phyloP scores from a whole-genome alignment of 208 protist species.

The Phytomonas francai region DNA sequence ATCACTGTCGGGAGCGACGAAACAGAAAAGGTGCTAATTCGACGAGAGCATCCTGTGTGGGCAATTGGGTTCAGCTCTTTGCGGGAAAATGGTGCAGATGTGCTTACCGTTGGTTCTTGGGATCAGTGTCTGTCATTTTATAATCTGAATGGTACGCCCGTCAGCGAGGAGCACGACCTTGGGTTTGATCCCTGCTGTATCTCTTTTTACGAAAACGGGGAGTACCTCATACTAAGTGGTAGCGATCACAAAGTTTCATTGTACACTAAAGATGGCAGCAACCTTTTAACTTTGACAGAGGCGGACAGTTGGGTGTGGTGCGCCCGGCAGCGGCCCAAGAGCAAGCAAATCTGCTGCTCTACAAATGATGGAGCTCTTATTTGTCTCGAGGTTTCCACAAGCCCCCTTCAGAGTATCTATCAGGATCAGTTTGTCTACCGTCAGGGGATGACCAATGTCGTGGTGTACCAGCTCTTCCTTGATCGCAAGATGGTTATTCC shows the following conservation, averaged over 20 bases:
- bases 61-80: constrained; percentile 89
- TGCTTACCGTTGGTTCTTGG: constrained; percentile 94
- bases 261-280: constrained; percentile 84
- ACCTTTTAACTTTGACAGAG: constrained; percentile 62
- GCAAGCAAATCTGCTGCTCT: constrained; percentile 77
- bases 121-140: constrained; percentile 95
- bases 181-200: constrained; percentile 93
- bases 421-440: constrained; percentile 93
- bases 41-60: constrained; percentile 90
- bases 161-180: constrained; percentile 68
- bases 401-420: constrained; percentile 92
- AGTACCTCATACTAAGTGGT: constrained; percentile 92
- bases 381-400: constrained; percentile 80
- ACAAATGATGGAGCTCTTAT: constrained; percentile 89
- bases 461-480: constrained; percentile 91
- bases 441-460: constrained; percentile 93
- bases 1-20: constrained; percentile 9
- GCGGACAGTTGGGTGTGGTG: constrained; percentile 87
- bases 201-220: constrained; percentile 83
- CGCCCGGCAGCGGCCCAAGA: constrained; percentile 61
- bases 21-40: constrained; percentile 46
- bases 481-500: constrained; percentile 83
- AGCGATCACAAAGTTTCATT: constrained; percentile 89
- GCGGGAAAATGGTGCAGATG: constrained; percentile 78
- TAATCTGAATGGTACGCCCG: constrained; percentile 66